phyloP scores from a whole-genome alignment of 352 stramenopile genomes.

The Phytophthora rubi region DNA sequence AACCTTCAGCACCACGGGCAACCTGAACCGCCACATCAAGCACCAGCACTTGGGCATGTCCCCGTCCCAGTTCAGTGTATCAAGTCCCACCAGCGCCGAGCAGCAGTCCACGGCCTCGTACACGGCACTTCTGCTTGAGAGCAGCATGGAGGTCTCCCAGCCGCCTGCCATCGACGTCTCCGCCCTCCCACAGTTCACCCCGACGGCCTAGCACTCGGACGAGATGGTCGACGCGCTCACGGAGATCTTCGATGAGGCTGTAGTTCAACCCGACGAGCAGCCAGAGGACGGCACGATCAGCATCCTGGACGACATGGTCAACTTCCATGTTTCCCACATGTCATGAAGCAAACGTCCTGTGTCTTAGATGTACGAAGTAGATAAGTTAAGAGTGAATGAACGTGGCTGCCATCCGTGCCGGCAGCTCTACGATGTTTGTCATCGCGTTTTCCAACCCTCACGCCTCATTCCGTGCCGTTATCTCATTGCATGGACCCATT shows the following conservation, averaged over 20 bases:
- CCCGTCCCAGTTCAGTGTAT: slow-evolving; percentile 14
- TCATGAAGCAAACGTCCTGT: slow-evolving; percentile 17
- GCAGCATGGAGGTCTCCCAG: slow-evolving; percentile 23
- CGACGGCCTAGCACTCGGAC: slow-evolving; percentile 31
- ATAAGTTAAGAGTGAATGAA: slow-evolving; percentile 23
- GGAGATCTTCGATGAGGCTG: slow-evolving; percentile 48
- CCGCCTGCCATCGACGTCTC: slow-evolving; percentile 27
- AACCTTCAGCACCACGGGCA: slow-evolving; percentile 62
- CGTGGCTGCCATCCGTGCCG: background rate
- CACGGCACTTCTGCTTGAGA: slow-evolving; percentile 30
- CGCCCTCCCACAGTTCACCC: slow-evolving; percentile 15
- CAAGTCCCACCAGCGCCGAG: slow-evolving; percentile 34
- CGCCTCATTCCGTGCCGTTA: slow-evolving; percentile 19
- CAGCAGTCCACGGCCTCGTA: slow-evolving; percentile 30
- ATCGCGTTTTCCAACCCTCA: slow-evolving; percentile 21
- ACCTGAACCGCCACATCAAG: slow-evolving; percentile 59
- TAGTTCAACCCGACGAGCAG: slow-evolving; percentile 21
- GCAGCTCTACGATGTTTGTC: slow-evolving; percentile 18
- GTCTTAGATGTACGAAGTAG: slow-evolving; percentile 20
- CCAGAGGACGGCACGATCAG: slow-evolving; percentile 25
- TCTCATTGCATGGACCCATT: slow-evolving; percentile 6
- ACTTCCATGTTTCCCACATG: slow-evolving; percentile 53
- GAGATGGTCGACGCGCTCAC: slow-evolving; percentile 40
- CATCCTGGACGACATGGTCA: slow-evolving; percentile 59
- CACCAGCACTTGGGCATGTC: slow-evolving; percentile 41